Evolutionary conservation across 2,329 filamentous ascomycete species (phyloP).

Genomic region (Colletotrichum melonis): DNA sequence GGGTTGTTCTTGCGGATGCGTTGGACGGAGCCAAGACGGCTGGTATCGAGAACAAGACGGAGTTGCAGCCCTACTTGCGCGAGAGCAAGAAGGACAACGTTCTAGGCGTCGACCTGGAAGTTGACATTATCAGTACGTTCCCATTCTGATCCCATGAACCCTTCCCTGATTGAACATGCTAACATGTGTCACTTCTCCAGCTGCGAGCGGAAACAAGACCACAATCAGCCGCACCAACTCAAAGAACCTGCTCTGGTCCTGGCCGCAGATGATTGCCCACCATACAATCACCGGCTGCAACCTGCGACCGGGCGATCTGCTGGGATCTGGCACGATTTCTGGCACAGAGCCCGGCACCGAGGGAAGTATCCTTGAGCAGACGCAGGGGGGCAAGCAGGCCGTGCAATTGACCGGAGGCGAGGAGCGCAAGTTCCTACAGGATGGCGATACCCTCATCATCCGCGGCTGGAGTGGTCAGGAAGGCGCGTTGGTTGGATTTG

Average conservation of each 20-base stretch:
- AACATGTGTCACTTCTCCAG: constrained; percentile 35
- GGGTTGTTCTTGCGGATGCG: constrained; percentile 72
- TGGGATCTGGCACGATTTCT: constrained; percentile 82
- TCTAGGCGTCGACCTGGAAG: constrained; percentile 51
- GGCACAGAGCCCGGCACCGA: constrained; percentile 72
- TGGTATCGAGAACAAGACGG: constrained; percentile 46
- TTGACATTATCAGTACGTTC: constrained; percentile 52
- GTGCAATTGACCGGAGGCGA: constrained; percentile 73
- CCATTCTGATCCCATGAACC: background rate
- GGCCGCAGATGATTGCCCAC: constrained; percentile 86
- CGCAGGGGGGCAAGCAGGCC: constrained; percentile 72
- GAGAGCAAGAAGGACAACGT: constrained; percentile 61
- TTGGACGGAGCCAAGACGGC: constrained; percentile 48
- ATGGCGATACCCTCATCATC: constrained; percentile 78
- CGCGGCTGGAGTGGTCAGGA: constrained; percentile 75
- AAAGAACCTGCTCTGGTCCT: constrained; percentile 76
- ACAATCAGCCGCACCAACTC: constrained; percentile 43
- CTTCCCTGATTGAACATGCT: background rate
- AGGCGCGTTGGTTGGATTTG: constrained; percentile 79
- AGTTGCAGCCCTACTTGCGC: constrained; percentile 59
- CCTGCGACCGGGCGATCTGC: constrained; percentile 77
- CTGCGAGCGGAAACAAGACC: constrained; percentile 45
- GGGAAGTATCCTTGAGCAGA: constrained; percentile 80
- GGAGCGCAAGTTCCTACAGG: constrained; percentile 77
- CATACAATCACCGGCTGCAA: constrained; percentile 83